Evolutionary conservation across 2,329 filamentous ascomycete species (phyloP), one percentile per base, ranked within the genome.

Genomic region (Sporothrix variecibatus): DNA sequence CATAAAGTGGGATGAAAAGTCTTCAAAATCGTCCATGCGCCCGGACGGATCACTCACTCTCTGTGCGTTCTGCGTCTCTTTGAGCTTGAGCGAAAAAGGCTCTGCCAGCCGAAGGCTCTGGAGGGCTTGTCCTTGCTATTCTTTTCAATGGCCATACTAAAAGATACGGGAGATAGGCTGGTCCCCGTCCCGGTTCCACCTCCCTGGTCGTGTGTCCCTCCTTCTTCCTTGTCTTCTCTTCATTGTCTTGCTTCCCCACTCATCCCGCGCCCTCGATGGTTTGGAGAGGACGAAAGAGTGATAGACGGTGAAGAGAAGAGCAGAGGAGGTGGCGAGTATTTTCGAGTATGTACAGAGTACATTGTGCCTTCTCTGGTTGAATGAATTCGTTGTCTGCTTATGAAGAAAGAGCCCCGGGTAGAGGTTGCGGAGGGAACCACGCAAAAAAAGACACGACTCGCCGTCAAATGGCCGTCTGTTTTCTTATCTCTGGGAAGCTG

Each of bases 401-500:
- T 23, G 31, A 38, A 49, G 51, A 26, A 71, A n/a, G 17, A 71
- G 53, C 60, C 34, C 9, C 28, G 12, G 3, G 62, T 67, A 28
- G 49, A 12, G 31, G 38, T 7, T 5, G 31, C 38, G 23, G n/a
- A 23, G 20, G 34, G 40, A 53, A 12, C 9, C 43, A 65, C 1
- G 26, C 8, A n/a, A 62, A 26, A 60, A 7, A 53, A 31, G 8
- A 8, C 34, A 62, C 51, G 69, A 71, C n/a, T 51, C 43, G 65
- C 46, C 23, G 70, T 71, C 76, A 75, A 76, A 77, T 76, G 74
- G 75, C 76, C 64, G 56, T 67, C 38, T 46, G 34, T 68, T 75
- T 76, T 68, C 77, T 78, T 78, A 78, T 78, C 77, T 77, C 72
- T 58, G 70, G 56, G 40, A 6, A 31, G 49, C 11, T 38, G 34